These are phyloP conservation scores for Rhodotorula sp. DNA, from an alignment of 1,284 basidiomycete species.

Conservation along the genomic window DNA sequence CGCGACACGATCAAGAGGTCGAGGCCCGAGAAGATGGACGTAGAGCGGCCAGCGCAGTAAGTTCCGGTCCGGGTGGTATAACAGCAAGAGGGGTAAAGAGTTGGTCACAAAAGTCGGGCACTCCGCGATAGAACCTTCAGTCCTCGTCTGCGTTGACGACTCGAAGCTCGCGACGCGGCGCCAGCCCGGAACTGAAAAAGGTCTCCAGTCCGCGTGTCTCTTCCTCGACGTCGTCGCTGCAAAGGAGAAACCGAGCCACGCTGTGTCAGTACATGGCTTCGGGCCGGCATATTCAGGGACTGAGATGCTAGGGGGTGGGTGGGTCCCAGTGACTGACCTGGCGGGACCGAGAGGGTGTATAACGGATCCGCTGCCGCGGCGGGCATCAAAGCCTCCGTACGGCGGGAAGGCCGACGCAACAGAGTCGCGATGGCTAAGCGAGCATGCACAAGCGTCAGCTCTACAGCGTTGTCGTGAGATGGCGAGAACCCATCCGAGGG, in stretches of 20 bases:
- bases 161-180: constrained; percentile 11
- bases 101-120: no score
- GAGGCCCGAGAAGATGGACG: no score
- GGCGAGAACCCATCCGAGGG: no score
- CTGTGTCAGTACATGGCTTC: background rate
- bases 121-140: background rate
- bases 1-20: no score
- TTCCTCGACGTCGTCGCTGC: constrained; percentile 29
- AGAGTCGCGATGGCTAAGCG: constrained; percentile 1
- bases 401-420: constrained; percentile 7
- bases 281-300: background rate
- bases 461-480: no score
- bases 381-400: background rate
- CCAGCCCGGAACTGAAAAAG: constrained; percentile 12
- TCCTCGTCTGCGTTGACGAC: constrained; percentile 26
- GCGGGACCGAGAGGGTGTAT: background rate
- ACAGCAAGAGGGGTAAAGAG: no score
- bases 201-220: constrained; percentile 14
- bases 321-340: background rate
- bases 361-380: background rate
- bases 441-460: background rate
- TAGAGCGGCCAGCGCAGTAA: no score
- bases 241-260: background rate
- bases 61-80: no score
- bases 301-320: no score